Evolutionary conservation across 2,329 filamentous ascomycete genomes (phyloP).

Genomic region (Annulohypoxylon truncatum): DNA sequence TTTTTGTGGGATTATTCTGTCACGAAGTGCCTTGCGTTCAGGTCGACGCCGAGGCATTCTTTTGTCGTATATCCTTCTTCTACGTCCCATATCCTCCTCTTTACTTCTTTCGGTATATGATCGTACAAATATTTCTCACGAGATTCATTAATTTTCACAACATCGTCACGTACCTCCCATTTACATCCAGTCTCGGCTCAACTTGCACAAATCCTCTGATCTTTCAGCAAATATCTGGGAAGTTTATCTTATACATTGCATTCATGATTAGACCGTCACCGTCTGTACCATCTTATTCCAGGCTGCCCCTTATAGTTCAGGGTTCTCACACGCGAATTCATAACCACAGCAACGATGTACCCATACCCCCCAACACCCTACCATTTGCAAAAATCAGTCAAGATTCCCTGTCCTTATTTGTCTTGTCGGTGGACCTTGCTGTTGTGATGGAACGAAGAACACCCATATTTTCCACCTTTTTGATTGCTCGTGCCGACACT

Average conservation of each 20-base stretch:
- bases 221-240: too few species aligned
- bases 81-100: background rate
- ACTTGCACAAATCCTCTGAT: too few species aligned
- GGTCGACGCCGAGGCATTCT: background rate
- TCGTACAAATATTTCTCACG: background rate
- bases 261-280: too few species aligned
- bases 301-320: too few species aligned
- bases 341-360: too few species aligned
- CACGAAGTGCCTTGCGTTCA: background rate
- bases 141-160: background rate
- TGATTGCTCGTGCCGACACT: slow-evolving; percentile 17
- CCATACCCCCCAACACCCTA: background rate
- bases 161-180: too few species aligned
- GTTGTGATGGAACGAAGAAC: slow-evolving; percentile 10
- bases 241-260: too few species aligned
- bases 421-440: background rate
- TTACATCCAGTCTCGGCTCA: too few species aligned
- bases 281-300: too few species aligned
- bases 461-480: slow-evolving; percentile 22
- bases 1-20: slow-evolving; percentile 12
- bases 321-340: too few species aligned
- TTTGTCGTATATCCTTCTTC: background rate
- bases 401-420: background rate
- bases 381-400: background rate
- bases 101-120: background rate